Evolutionary conservation across 1,139 yeast genomes (phyloP), one percentile per base, ranked within the genome.

Genomic region (Pichia sp.): DNA sequence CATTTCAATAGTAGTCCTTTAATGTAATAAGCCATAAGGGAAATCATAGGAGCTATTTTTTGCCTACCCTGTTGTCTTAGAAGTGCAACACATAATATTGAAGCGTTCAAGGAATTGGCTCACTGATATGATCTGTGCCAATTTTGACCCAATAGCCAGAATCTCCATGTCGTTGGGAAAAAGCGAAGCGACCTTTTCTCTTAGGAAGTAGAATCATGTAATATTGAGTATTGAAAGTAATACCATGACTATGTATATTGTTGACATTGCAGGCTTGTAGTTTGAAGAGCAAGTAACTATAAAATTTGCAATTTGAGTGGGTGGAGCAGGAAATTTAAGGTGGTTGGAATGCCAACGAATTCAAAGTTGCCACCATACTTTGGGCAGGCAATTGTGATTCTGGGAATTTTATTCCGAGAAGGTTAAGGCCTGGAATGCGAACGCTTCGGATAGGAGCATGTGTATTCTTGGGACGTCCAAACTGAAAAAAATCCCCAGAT

Each of bases 241-340:
- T 8, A 55, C 46, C 47, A 78, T 60, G 0, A 76, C 52, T 0
- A 92, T 85, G 30, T 88, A 71, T 3, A 90, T 87, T 2, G 85
- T 78, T 53, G 74, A 70, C 3, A 89, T 76, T 2, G 95, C 83
- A 1, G 78, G 71, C 16, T 81, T 72, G 61, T 87, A 81, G 55
- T 80, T 81, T 30, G 40, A 33, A 7, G 67, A 63, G 36, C 54
- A 54, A 0, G 91, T 95, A 6, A 97, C 97, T 53, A 91, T 81
- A 60, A 87, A 86, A 67, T 87, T 89, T 38, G 96, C 96, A 46
- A 90, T 84, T 20, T 20, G 24, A 20, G 70, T 97, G 77, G 0
- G 96, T 90, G 0, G 95, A 83, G 2, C 91, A 77, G 1, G 95
- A 93, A 46, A 90, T 88, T 73, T 89, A 91, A 8, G 97, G 96